These are phyloP conservation scores for Cupressus sempervirens DNA, from an alignment of 75 land plant species.

Conservation along the genomic window DNA sequence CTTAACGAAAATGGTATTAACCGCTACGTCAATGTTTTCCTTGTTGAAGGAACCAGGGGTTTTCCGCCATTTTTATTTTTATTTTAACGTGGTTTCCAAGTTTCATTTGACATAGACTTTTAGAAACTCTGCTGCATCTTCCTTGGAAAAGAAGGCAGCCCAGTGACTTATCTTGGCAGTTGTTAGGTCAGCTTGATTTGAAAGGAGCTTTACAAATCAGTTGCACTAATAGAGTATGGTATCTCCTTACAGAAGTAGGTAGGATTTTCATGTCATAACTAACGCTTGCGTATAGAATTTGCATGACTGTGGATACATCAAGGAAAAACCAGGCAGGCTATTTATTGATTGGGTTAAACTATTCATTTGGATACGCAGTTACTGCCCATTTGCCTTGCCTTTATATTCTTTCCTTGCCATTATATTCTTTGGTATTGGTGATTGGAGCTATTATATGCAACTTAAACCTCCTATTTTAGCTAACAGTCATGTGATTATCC, in stretches of 20 bases:
- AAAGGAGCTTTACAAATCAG: background rate
- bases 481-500: background rate
- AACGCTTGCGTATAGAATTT: background rate
- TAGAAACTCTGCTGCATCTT: background rate
- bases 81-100: background rate
- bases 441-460: background rate
- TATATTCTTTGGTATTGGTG: background rate
- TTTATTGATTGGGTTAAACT: background rate
- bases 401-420: background rate
- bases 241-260: background rate
- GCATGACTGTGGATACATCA: background rate
- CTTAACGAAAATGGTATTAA: background rate
- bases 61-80: background rate
- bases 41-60: background rate
- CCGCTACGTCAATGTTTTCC: too few species aligned
- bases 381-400: background rate
- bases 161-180: background rate
- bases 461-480: background rate
- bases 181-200: background rate
- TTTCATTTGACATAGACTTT: background rate
- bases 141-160: background rate
- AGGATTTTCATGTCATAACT: conserved; percentile 1
- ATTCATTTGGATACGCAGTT: background rate
- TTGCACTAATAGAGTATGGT: background rate
- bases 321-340: background rate